Percentiles rank a stretch among this genome's conserved stretches.
These are phyloP conservation scores for Boletus speciosus DNA, from an alignment of 768 basidiomycete genomes.

Conservation along the genomic window DNA sequence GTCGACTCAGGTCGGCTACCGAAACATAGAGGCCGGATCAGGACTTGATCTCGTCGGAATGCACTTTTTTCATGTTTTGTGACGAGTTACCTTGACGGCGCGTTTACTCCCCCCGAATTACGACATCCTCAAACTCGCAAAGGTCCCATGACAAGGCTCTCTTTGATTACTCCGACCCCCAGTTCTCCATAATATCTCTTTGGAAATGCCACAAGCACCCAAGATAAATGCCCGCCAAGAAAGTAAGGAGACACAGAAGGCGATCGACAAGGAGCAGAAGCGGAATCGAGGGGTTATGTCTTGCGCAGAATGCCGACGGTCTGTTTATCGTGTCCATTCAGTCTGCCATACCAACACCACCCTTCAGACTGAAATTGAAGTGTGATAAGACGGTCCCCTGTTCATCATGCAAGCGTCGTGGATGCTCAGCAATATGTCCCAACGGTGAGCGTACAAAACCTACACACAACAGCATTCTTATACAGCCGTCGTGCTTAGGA, in stretches of 20 bases:
- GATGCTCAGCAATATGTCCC: conserved; percentile 75
- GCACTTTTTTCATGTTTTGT: neutral
- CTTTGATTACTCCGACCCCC: neutral
- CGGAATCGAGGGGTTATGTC: conserved; percentile 51
- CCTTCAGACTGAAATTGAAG: conserved; percentile 57
- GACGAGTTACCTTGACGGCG: conserved; percentile 11
- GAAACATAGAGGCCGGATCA: neutral
- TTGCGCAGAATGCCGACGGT: conserved; percentile 67
- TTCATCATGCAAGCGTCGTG: conserved; percentile 63
- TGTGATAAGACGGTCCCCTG: conserved; percentile 69
- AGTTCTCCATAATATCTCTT: neutral
- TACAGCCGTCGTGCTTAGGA: conserved; percentile 25
- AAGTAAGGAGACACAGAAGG: conserved; percentile 38
- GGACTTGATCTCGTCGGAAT: neutral
- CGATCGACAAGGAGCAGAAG: conserved; percentile 65
- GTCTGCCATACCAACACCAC: neutral
- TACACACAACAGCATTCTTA: neutral
- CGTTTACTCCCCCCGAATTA: conserved; percentile 1
- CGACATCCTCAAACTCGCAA: conserved; percentile 1
- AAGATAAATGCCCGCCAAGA: conserved; percentile 42
- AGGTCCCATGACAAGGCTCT: conserved; percentile 1
- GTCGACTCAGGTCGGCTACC: no score
- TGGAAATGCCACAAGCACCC: conserved; percentile 47
- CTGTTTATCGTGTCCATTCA: neutral
- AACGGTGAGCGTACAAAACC: conserved; percentile 40